These are phyloP conservation scores for Nissolia schottii DNA, from an alignment of 306 rosid genomes.

Conservation along the genomic window DNA sequence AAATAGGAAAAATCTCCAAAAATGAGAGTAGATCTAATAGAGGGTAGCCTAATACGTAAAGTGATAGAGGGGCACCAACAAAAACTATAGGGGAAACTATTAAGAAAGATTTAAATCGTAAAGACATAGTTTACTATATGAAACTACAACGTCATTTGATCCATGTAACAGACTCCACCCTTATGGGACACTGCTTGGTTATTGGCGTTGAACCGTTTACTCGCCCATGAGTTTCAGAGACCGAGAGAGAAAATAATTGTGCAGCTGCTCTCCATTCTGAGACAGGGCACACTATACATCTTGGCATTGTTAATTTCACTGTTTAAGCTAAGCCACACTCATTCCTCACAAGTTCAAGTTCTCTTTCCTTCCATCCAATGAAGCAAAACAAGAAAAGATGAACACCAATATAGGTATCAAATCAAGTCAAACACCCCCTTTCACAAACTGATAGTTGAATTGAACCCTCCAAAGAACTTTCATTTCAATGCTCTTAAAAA, in stretches of 20 bases:
- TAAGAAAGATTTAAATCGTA: not conserved
- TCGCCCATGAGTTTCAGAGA: not conserved
- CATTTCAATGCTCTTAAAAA: not conserved
- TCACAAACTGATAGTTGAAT: not conserved
- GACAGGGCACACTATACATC: not conserved
- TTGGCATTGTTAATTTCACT: not conserved
- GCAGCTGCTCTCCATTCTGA: not conserved
- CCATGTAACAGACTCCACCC: not conserved
- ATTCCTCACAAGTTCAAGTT: not conserved
- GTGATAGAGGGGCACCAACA: not conserved
- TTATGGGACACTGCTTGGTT: not conserved
- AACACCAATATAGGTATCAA: not conserved
- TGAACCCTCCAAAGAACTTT: not conserved
- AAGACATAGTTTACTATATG: not conserved
- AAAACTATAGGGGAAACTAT: not conserved
- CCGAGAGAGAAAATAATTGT: not conserved
- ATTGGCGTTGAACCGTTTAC: not conserved
- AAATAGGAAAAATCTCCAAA: not conserved
- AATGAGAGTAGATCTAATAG: no score
- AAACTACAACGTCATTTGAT: not conserved
- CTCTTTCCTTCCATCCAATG: not conserved
- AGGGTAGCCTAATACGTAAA: no score
- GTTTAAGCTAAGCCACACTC: not conserved
- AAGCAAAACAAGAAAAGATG: not conserved
- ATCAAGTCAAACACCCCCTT: not conserved